These are phyloP conservation scores for Xylaria sp. DNA, from an alignment of 2,329 filamentous ascomycete species.

Conservation along the genomic window DNA sequence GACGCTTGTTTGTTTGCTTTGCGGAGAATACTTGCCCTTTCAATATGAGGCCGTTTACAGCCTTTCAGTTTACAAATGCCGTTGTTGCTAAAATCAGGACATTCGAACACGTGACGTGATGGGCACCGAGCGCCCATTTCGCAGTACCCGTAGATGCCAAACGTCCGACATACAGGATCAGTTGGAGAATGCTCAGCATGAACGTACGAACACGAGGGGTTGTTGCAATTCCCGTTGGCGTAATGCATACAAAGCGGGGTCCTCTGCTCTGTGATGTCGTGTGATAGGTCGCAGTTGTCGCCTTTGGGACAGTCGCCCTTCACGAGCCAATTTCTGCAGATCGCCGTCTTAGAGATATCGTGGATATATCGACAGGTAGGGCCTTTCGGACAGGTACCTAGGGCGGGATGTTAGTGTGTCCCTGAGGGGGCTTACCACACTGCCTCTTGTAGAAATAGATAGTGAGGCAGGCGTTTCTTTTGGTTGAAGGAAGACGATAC, in stretches of 20 bases:
- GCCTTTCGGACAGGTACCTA: constrained; percentile 87
- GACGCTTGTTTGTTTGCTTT: constrained; percentile 65
- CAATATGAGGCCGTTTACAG: constrained; percentile 87
- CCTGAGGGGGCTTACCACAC: constrained; percentile 54
- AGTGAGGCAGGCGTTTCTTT: constrained; percentile 48
- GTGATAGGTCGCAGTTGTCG: constrained; percentile 87
- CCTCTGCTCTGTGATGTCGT: constrained; percentile 84
- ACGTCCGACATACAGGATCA: constrained; percentile 83
- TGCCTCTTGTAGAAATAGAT: constrained; percentile 46
- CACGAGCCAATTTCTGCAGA: constrained; percentile 87
- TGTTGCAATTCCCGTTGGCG: constrained; percentile 88
- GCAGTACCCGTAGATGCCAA: constrained; percentile 90
- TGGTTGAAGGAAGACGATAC: constrained; percentile 64
- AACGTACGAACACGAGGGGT: constrained; percentile 84
- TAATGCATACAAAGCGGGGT: constrained; percentile 91
- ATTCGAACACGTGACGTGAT: constrained; percentile 90
- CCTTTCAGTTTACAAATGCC: constrained; percentile 82
- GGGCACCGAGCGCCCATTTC: constrained; percentile 80
- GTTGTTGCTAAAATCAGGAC: constrained; percentile 93
- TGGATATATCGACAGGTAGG: constrained; percentile 83
- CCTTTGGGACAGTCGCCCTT: constrained; percentile 81
- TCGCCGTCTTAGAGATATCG: constrained; percentile 85
- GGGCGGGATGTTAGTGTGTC: constrained; percentile 55
- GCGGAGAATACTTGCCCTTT: constrained; percentile 82
- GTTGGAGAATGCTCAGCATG: constrained; percentile 81